phyloP scores from a whole-genome alignment of 2,329 filamentous ascomycete genomes.

The Aspergillus pseudotamarii region DNA sequence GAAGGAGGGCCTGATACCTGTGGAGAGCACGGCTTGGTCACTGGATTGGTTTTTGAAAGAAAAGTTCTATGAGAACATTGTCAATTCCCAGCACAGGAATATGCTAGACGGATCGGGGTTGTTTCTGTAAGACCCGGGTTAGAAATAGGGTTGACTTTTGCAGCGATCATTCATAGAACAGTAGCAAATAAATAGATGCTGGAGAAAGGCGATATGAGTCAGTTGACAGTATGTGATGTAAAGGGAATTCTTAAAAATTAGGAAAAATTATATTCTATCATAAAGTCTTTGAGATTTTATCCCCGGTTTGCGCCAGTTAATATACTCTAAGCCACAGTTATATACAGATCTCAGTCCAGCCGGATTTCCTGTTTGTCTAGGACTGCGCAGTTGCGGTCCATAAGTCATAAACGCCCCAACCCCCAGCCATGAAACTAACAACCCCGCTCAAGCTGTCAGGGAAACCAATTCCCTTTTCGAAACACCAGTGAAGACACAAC shows the following conservation, averaged over 20 bases:
- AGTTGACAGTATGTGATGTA: not conserved
- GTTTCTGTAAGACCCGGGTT: not conserved
- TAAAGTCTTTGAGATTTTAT: not conserved
- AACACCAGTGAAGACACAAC: slow-evolving; percentile 80
- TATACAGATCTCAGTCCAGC: slow-evolving; percentile 5
- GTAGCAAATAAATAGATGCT: not conserved
- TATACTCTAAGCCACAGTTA: not conserved
- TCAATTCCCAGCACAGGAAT: slow-evolving; percentile 11
- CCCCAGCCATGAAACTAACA: slow-evolving; percentile 57
- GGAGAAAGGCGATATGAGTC: not conserved
- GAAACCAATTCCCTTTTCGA: slow-evolving; percentile 64
- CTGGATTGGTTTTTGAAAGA: slow-evolving; percentile 20
- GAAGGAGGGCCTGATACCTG: slow-evolving; percentile 13
- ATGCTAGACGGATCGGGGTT: not conserved
- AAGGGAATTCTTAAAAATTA: not conserved
- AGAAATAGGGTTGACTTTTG: not conserved
- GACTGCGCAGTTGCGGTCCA: slow-evolving; percentile 47
- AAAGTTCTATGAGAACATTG: slow-evolving; percentile 23
- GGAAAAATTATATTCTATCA: not conserved
- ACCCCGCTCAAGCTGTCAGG: slow-evolving; percentile 61
- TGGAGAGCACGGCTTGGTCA: slow-evolving; percentile 16
- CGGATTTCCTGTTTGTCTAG: not conserved
- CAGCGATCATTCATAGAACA: too few species aligned
- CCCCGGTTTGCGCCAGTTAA: not conserved
- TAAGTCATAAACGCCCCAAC: slow-evolving; percentile 47